phyloP scores from a whole-genome alignment of 345 rosid genomes.

The Mercurialis annua region DNA sequence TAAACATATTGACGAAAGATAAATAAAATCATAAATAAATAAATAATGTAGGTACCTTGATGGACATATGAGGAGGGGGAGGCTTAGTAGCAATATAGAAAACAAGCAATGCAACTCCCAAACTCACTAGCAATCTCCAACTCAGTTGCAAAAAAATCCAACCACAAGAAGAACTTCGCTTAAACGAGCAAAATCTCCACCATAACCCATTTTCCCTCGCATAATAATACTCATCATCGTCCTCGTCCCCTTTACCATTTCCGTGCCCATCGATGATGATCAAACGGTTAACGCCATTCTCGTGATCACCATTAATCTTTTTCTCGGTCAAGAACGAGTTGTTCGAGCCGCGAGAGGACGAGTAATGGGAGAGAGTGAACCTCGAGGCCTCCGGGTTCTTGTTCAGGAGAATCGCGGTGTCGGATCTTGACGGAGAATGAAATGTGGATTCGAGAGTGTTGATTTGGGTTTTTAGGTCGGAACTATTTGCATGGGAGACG shows the following conservation, averaged over 20 bases:
- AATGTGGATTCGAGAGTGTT: conserved; percentile 25
- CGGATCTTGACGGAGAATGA: conserved; percentile 43
- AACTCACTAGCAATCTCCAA: conserved; percentile 76
- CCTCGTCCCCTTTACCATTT: conserved; percentile 11
- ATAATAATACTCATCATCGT: conserved; percentile 20
- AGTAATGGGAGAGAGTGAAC: conserved; percentile 43
- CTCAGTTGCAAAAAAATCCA: conserved; percentile 63
- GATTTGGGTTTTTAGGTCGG: conserved; percentile 20
- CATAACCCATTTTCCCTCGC: conserved; percentile 35
- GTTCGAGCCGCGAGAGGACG: conserved; percentile 55
- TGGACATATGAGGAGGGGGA: conserved; percentile 59
- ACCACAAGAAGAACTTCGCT: conserved; percentile 40
- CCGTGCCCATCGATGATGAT: conserved; percentile 34
- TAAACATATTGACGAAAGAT: no score
- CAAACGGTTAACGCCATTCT: conserved; percentile 37
- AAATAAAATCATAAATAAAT: no score
- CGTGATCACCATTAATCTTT: conserved; percentile 16
- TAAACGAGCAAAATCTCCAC: conserved; percentile 53
- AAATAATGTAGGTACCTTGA: conserved; percentile 43
- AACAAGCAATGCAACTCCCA: conserved; percentile 69
- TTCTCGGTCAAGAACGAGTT: conserved; percentile 36
- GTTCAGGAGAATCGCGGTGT: conserved; percentile 14
- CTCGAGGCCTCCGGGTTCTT: conserved; percentile 25
- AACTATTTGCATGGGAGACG: conserved; percentile 50
- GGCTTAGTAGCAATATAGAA: conserved; percentile 82